Percentiles rank a stretch among this genome's conserved stretches.
These are phyloP conservation scores for Saccharomycopsis fermentans DNA, from an alignment of 805 yeast species.

Conservation along the genomic window DNA sequence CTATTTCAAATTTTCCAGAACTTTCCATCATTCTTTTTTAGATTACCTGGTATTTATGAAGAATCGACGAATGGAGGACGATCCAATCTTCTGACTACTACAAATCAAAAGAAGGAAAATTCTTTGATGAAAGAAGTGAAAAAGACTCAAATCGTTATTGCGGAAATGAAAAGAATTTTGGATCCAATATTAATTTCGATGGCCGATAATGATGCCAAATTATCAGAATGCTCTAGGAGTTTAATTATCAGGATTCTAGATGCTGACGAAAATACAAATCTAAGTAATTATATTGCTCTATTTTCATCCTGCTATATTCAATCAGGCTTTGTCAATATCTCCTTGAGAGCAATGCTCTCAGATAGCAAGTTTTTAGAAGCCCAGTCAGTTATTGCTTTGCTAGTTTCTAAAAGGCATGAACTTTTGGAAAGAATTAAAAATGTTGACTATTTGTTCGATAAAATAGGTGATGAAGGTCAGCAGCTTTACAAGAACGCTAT, in stretches of 20 bases:
- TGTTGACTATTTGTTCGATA: constrained; percentile 11
- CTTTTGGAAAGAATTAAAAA: constrained; percentile 5
- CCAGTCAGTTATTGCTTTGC: constrained; percentile 9
- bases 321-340: constrained; percentile 14
- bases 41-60: constrained; percentile 11
- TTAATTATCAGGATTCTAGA: constrained; percentile 12
- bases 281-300: constrained; percentile 10
- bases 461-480: constrained; percentile 12
- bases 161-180: constrained; percentile 11
- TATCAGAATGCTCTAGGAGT: constrained; percentile 14
- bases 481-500: constrained; percentile 1
- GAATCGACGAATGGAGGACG: background rate
- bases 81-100: background rate
- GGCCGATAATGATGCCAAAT: constrained; percentile 14
- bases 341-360: constrained; percentile 3
- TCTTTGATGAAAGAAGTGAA: constrained; percentile 4
- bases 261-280: constrained; percentile 5
- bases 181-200: constrained; percentile 12
- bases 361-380: constrained; percentile 12
- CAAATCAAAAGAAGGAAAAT: background rate
- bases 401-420: constrained; percentile 7
- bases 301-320: constrained; percentile 15
- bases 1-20: constrained; percentile 14
- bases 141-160: constrained; percentile 3
- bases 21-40: constrained; percentile 11